Conservation (phyloP, 169 alveolate genomes). For the Babesia ovis region DNA sequence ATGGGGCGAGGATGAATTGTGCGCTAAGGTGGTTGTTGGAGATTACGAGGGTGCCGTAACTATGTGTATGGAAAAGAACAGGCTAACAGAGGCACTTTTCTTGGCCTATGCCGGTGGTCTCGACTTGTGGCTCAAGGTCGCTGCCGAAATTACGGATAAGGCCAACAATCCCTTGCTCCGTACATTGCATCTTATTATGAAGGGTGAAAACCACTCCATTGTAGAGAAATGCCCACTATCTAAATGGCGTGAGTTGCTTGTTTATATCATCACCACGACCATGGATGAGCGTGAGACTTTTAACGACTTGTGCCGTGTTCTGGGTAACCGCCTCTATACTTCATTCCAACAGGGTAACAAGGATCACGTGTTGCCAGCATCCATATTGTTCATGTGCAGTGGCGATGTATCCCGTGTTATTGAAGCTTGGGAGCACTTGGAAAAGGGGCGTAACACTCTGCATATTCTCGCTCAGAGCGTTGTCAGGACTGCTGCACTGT, state of each 20-base stretch:
- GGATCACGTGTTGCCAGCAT: conserved; percentile 72
- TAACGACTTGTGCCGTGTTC: conserved; percentile 56
- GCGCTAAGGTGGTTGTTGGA: conserved; percentile 65
- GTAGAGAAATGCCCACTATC: conserved; percentile 63
- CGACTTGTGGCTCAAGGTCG: conserved; percentile 67
- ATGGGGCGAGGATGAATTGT: conserved; percentile 47
- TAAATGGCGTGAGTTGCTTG: conserved; percentile 74
- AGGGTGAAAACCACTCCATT: conserved; percentile 57
- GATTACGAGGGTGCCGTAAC: conserved; percentile 74
- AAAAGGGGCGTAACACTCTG: conserved; percentile 10
- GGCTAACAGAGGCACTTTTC: conserved; percentile 72
- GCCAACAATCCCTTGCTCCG: conserved; percentile 65
- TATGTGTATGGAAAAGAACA: conserved; percentile 64
- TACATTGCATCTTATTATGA: conserved; percentile 64
- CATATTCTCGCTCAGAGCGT: conserved; percentile 35
- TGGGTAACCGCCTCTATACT: conserved; percentile 67
- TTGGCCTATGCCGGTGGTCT: conserved; percentile 78
- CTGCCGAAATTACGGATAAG: conserved; percentile 47
- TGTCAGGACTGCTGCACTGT: conserved; percentile 37
- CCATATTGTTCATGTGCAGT: conserved; percentile 78
- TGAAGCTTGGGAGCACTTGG: conserved; percentile 74
- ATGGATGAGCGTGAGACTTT: conserved; percentile 33
- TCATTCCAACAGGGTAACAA: conserved; percentile 60
- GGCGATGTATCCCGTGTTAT: conserved; percentile 74
- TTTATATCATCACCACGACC: conserved; percentile 57